These are phyloP conservation scores for Rhizopogon roseolus DNA, from an alignment of 768 basidiomycete genomes.

Conservation along the genomic window DNA sequence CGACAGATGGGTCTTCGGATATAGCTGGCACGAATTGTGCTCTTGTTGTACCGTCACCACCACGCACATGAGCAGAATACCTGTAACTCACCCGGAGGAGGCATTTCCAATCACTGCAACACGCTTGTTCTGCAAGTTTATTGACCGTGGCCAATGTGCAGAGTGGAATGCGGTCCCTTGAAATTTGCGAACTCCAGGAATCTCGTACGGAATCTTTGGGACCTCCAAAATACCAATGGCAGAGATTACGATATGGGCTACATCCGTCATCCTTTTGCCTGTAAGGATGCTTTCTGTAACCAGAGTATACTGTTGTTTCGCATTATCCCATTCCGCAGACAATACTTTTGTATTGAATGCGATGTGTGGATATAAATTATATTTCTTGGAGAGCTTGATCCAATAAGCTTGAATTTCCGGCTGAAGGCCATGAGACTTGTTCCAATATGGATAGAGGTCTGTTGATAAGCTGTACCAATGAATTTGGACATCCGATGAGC, in stretches of 20 bases:
- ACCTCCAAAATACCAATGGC: slow-evolving; percentile 44
- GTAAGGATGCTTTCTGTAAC: slow-evolving; percentile 26
- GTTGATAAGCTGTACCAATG: slow-evolving; percentile 45
- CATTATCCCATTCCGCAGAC: slow-evolving; percentile 40
- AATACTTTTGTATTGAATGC: slow-evolving; percentile 39
- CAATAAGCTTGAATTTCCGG: slow-evolving; percentile 41
- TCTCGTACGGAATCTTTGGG: slow-evolving; percentile 32
- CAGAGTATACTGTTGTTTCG: slow-evolving; percentile 32
- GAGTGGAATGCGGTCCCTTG: slow-evolving; percentile 51
- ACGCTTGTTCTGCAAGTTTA: slow-evolving; percentile 37
- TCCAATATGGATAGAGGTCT: slow-evolving; percentile 43
- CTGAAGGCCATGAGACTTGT: slow-evolving; percentile 34
- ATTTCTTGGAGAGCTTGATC: slow-evolving; percentile 35
- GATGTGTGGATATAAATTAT: slow-evolving; percentile 36
- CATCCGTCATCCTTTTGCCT: slow-evolving; percentile 22
- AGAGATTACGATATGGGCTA: slow-evolving; percentile 45
- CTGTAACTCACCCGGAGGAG: slow-evolving; percentile 48
- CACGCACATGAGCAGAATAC: background rate
- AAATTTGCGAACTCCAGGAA: slow-evolving; percentile 35
- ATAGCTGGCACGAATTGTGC: slow-evolving; percentile 60
- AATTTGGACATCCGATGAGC: slow-evolving; percentile 38
- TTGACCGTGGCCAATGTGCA: slow-evolving; percentile 39
- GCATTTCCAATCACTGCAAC: slow-evolving; percentile 54
- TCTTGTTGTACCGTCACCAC: slow-evolving; percentile 26
- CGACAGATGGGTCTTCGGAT: slow-evolving; percentile 43